A percentile compares a stretch with the other conserved stretches of the same genome.
These are phyloP conservation scores for Eucalyptus melliodora DNA, from an alignment of 345 rosid genomes.

Conservation along the genomic window DNA sequence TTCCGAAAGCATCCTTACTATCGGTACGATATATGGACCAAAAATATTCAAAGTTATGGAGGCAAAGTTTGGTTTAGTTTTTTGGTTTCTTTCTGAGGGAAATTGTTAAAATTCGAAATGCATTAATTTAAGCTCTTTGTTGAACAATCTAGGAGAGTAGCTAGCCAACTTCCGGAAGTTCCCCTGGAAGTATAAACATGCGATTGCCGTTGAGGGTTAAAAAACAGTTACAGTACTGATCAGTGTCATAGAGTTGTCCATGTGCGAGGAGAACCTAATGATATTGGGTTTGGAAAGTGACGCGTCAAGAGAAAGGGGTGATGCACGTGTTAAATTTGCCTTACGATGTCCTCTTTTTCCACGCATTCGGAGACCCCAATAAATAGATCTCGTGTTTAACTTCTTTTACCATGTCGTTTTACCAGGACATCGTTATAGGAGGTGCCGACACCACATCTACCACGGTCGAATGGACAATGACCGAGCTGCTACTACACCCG, in stretches of 20 bases:
- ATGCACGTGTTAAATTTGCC: not conserved
- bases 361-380: not conserved
- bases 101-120: accelerated
- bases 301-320: not conserved
- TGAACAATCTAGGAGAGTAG: not conserved
- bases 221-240: not conserved
- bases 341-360: not conserved
- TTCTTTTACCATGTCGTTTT: not conserved
- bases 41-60: too few relatives aligned
- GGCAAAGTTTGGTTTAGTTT: not conserved
- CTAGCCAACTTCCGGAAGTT: not conserved
- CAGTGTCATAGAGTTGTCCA: not conserved
- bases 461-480: not conserved
- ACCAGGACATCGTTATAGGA: not conserved
- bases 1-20: not conserved
- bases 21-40: not conserved
- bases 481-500: not conserved
- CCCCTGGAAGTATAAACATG: accelerated
- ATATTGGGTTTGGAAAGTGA: not conserved
- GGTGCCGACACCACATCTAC: not conserved
- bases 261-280: not conserved
- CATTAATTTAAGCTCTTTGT: accelerated
- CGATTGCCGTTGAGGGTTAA: not conserved
- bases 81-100: not conserved
- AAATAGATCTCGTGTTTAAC: not conserved